Evolutionary conservation across 2,329 filamentous ascomycete genomes (phyloP).

Genomic region (Albophoma yamanashiensis): DNA sequence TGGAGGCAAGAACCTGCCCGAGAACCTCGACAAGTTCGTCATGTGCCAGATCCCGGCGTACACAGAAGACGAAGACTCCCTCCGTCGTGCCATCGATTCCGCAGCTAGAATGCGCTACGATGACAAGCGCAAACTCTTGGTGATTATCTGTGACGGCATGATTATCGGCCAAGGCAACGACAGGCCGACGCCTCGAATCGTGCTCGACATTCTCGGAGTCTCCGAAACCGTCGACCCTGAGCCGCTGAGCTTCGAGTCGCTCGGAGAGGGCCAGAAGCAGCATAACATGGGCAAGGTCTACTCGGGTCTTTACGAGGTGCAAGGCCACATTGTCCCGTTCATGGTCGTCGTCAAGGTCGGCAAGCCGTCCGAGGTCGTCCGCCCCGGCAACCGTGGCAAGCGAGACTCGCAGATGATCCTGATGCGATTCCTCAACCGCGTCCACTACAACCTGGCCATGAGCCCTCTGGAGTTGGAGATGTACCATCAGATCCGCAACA

Average conservation of each 20-base stretch:
- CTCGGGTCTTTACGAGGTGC: slow-evolving; percentile 93
- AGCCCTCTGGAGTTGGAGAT: slow-evolving; percentile 94
- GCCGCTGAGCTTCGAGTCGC: slow-evolving; percentile 89
- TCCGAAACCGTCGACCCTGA: slow-evolving; percentile 90
- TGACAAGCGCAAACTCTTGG: slow-evolving; percentile 91
- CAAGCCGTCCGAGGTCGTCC: slow-evolving; percentile 93
- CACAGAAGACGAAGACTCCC: slow-evolving; percentile 94
- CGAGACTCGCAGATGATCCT: slow-evolving; percentile 97
- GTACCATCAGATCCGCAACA: slow-evolving; percentile 97
- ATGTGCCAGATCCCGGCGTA: slow-evolving; percentile 97
- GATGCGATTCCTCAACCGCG: slow-evolving; percentile 98
- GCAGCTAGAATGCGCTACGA: slow-evolving; percentile 93
- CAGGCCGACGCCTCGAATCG: slow-evolving; percentile 86
- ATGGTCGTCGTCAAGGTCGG: slow-evolving; percentile 94
- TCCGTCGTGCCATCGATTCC: slow-evolving; percentile 94
- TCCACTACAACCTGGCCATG: slow-evolving; percentile 96
- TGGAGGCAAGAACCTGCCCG: slow-evolving; percentile 77
- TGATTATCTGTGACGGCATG: slow-evolving; percentile 95
- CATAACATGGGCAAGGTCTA: slow-evolving; percentile 99
- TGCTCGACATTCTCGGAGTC: slow-evolving; percentile 93
- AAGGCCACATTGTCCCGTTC: slow-evolving; percentile 97
- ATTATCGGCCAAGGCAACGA: slow-evolving; percentile 99
- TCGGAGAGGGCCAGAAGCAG: slow-evolving; percentile 92
- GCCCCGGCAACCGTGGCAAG: slow-evolving; percentile 94
- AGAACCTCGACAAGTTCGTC: slow-evolving; percentile 96